Evolutionary conservation across 257 asterid species (phyloP).

Genomic region (Ocimum tenuiflorum): DNA sequence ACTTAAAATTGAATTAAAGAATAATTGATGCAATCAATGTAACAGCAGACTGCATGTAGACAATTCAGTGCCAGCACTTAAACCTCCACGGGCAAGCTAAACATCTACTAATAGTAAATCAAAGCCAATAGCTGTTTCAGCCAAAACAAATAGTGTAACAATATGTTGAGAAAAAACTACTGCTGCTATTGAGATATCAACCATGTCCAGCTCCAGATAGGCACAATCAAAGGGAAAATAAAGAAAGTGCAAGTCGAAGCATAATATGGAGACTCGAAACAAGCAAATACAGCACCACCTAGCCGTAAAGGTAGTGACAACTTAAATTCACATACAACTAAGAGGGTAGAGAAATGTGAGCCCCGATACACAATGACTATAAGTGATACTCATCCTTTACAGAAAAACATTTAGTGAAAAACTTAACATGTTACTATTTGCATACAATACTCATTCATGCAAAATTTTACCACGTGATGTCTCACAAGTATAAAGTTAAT

Average conservation of each 20-base stretch:
- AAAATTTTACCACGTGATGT: background rate
- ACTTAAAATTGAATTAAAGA: background rate
- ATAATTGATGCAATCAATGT: background rate
- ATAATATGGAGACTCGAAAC: too few relatives aligned
- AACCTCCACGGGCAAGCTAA: background rate
- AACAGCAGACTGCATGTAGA: background rate
- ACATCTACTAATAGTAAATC: background rate
- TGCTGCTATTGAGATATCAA: background rate
- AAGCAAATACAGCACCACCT: too few relatives aligned
- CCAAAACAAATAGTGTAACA: background rate
- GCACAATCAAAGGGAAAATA: background rate
- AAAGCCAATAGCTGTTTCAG: conserved; percentile 3
- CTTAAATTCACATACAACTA: background rate
- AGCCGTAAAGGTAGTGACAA: background rate
- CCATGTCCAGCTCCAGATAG: background rate
- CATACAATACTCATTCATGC: background rate
- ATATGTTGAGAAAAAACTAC: background rate
- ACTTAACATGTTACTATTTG: background rate
- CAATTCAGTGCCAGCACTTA: conserved; percentile 3
- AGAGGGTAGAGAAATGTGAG: background rate
- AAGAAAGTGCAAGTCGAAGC: background rate
- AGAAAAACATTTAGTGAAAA: background rate
- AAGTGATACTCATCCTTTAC: background rate
- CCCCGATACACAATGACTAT: background rate
- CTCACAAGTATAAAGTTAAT: background rate